phyloP scores from a whole-genome alignment of 345 rosid species.

The Eutrema yunnanense region DNA sequence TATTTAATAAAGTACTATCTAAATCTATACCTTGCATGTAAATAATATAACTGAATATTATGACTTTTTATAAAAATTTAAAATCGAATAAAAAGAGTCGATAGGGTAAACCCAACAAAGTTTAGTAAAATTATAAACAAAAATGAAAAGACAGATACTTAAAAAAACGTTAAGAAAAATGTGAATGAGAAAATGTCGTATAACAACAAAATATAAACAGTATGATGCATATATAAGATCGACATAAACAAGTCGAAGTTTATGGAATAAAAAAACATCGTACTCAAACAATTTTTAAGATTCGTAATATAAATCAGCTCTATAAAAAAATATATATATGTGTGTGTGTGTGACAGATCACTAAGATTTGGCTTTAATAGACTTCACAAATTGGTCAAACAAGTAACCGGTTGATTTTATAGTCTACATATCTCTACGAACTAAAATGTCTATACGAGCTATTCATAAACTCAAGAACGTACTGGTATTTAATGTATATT shows the following conservation, averaged over 20 bases:
- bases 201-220: neutral
- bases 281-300: neutral
- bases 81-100: neutral
- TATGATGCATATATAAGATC: too few relatives aligned
- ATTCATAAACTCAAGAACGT: conserved; percentile 18
- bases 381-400: conserved; percentile 4
- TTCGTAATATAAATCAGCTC: neutral
- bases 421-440: too few relatives aligned
- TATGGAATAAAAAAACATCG: neutral
- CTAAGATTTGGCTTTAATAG: neutral
- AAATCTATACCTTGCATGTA: neutral
- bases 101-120: neutral
- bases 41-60: neutral
- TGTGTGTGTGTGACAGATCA: neutral
- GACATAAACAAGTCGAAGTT: neutral
- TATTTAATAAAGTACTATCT: neutral
- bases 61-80: neutral
- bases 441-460: conserved; percentile 14
- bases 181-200: neutral
- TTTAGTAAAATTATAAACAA: neutral
- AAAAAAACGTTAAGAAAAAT: neutral
- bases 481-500: conserved; percentile 17
- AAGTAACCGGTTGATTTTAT: conserved; percentile 1
- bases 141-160: neutral
- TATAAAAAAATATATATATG: neutral